Evolutionary conservation across 495 filamentous ascomycete genomes (phyloP).

Genomic region (Astrothelium macrocarpum): DNA sequence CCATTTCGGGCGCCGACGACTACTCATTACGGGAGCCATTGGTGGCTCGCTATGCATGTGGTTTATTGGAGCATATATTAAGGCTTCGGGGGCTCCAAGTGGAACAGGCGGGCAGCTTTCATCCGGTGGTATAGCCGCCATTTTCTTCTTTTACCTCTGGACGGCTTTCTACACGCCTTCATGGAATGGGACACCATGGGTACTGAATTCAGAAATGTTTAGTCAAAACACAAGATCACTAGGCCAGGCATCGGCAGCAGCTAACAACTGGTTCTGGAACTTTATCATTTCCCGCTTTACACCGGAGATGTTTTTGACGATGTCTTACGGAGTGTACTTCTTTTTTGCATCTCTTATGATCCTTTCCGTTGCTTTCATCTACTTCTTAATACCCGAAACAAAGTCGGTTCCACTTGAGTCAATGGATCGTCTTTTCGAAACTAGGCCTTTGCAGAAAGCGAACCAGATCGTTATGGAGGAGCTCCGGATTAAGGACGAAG

Average conservation of each 20-base stretch:
- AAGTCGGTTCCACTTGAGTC: conserved; percentile 32
- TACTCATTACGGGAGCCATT: conserved; percentile 45
- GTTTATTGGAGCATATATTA: conserved; percentile 36
- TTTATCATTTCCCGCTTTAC: conserved; percentile 66
- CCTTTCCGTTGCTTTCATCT: conserved; percentile 53
- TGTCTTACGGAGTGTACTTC: conserved; percentile 62
- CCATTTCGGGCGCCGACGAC: conserved; percentile 45
- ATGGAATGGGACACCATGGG: conserved; percentile 54
- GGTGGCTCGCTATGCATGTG: conserved; percentile 50
- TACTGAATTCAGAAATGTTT: conserved; percentile 33
- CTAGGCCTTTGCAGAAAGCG: conserved; percentile 45
- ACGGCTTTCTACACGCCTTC: conserved; percentile 67
- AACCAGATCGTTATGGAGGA: conserved; percentile 40
- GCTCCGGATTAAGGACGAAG: conserved; percentile 40
- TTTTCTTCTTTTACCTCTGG: conserved; percentile 77
- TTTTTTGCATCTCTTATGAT: conserved; percentile 69
- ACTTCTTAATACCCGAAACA: conserved; percentile 33
- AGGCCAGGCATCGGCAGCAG: conserved; percentile 58
- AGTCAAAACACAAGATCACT: conserved; percentile 36
- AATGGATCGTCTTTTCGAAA: conserved; percentile 47
- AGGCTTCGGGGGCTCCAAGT: conserved; percentile 14
- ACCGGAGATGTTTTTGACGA: conserved; percentile 62
- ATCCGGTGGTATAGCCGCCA: conserved; percentile 54
- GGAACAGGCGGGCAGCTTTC: conserved; percentile 32
- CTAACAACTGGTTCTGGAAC: conserved; percentile 63